Evolutionary conservation across 1,284 basidiomycete species (phyloP).

Genomic region (Cystobasidium slooffiae): DNA sequence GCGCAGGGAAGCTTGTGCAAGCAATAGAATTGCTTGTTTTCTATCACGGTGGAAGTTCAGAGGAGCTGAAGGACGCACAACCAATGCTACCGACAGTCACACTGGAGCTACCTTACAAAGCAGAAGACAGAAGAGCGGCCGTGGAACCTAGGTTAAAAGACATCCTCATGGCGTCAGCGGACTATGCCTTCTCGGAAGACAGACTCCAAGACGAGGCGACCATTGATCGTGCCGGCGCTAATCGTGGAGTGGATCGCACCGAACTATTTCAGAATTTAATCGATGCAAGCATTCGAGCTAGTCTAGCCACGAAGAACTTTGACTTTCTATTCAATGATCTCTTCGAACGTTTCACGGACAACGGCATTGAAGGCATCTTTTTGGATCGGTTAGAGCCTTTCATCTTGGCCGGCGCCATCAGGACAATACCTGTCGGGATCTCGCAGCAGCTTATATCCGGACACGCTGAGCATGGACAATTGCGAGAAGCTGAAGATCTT

Average conservation of each 20-base stretch:
- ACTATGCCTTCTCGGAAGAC: constrained; percentile 92
- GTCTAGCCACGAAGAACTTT: constrained; percentile 75
- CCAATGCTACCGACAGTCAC: constrained; percentile 66
- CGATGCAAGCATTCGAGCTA: constrained; percentile 77
- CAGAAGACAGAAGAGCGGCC: constrained; percentile 64
- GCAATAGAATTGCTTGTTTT: constrained; percentile 84
- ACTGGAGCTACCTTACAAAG: constrained; percentile 79
- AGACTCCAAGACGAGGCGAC: constrained; percentile 89
- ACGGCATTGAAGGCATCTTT: constrained; percentile 86
- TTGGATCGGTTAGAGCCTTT: constrained; percentile 81
- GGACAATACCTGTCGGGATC: constrained; percentile 73
- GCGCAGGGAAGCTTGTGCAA: constrained; percentile 82
- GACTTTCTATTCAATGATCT: constrained; percentile 90
- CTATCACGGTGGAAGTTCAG: constrained; percentile 65
- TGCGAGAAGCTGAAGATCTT: constrained; percentile 79
- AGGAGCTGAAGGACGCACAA: not conserved
- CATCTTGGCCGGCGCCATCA: constrained; percentile 75
- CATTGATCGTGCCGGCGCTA: constrained; percentile 68
- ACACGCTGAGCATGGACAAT: constrained; percentile 73
- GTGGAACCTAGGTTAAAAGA: constrained; percentile 79
- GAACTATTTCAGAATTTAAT: constrained; percentile 87
- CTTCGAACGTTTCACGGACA: constrained; percentile 84
- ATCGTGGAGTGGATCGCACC: constrained; percentile 86
- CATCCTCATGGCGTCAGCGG: constrained; percentile 83
- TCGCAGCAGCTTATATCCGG: constrained; percentile 82